Evolutionary conservation across 306 rosid species (phyloP), one percentile per base, ranked within the genome.

Genomic region (Rubus idaeus): DNA sequence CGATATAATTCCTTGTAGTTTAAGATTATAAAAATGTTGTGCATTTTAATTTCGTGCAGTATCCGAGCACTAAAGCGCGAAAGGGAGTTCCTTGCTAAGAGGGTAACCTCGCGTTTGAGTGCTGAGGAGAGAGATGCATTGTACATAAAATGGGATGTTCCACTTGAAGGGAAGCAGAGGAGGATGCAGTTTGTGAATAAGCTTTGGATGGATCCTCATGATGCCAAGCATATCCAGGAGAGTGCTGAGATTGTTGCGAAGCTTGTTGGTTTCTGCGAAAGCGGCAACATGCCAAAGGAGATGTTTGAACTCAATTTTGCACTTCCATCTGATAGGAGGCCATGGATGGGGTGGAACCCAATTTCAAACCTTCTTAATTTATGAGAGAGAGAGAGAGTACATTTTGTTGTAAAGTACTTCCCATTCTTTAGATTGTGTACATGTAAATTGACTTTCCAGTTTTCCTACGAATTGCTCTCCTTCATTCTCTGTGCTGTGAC

Each of bases 201-300:
- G 79, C 98, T 96, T 20, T 96, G 99, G 99, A 86, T 87, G 42
- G 82, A 96, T 79, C 97, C 99, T 70, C 86, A 85, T 79, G 98
- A 96, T 83, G 78, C 89, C 40, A 84, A 52, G 79, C 98, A 96
- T 84, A 84, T 96, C 6, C 90, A 91, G 23, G 98, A 96, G 83
- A 96, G 99, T 81, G 97, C 99, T 68, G 94, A 93, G 75, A 87
- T 96, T 47, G 99, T 96, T 75, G 98, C 99, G 53, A 92, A 80
- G 80, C 98, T 96, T 73, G 99, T 96, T 11, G 99, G 98, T 39
- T 96, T 96, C 83, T 73, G 93, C 51, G 97, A 88, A 85, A 88
- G 96, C 45, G 97, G 99, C 10, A 93, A 93, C 88, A 69, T 96
- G 93, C 93, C 99, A 47, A 91, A 80, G 84, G 99, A 96, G 88